Conservation (phyloP, 1,284 basidiomycete species). For the Phaffia rhodozyma region DNA sequence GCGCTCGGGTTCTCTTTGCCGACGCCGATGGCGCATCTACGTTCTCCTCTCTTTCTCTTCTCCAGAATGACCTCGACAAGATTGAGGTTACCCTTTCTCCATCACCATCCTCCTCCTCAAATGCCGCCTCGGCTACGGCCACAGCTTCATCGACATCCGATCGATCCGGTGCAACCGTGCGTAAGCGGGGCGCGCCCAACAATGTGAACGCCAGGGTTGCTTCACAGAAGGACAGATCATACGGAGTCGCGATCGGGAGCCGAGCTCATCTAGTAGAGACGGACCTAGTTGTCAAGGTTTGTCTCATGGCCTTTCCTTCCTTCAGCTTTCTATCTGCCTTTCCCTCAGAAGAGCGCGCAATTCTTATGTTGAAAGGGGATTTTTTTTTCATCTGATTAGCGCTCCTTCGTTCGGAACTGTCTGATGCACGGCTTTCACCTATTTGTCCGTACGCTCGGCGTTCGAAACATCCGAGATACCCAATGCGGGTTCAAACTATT, state of each 20-base stretch:
- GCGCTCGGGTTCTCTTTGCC: conserved; percentile 70
- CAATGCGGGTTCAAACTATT: conserved; percentile 96
- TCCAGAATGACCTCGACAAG: conserved; percentile 61
- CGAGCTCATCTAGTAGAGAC: conserved; percentile 82
- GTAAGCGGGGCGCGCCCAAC: background rate
- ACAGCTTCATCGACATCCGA: background rate
- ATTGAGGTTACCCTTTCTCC: conserved; percentile 31
- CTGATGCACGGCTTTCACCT: conserved; percentile 86
- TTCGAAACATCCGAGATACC: conserved; percentile 78
- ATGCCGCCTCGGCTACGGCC: background rate
- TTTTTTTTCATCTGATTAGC: conserved; percentile 41
- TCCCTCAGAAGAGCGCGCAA: background rate
- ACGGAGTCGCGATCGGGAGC: conserved; percentile 63
- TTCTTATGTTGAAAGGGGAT: background rate
- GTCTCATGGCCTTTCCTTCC: conserved; percentile 20
- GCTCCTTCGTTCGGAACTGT: conserved; percentile 72
- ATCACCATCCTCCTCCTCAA: background rate
- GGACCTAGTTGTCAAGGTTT: conserved; percentile 84
- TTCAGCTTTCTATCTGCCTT: background rate
- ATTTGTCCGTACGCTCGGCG: conserved; percentile 68
- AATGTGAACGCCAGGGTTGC: background rate
- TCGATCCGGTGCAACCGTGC: background rate
- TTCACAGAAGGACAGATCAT: conserved; percentile 37
- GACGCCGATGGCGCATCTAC: conserved; percentile 87
- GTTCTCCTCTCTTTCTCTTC: conserved; percentile 62